Evolutionary conservation across 208 protist genomes (phyloP).

Genomic region (Leishmania tropica): DNA sequence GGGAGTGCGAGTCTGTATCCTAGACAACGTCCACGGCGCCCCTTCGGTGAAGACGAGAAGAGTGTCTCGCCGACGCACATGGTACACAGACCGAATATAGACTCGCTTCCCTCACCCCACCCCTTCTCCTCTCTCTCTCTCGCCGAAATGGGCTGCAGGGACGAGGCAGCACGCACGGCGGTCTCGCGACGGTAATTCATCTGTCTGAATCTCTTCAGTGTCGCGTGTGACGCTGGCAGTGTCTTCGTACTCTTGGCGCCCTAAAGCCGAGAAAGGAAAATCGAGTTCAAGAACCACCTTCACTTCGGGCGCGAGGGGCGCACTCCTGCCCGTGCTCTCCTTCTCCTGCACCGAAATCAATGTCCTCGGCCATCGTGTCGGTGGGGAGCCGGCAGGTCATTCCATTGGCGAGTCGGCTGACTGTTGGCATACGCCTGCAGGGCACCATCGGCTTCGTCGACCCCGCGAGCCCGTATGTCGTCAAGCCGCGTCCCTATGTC

Average conservation of each 20-base stretch:
- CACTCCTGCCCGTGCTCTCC: neutral
- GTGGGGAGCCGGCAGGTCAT: slow-evolving; percentile 47
- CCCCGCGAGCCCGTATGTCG: slow-evolving; percentile 23
- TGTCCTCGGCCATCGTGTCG: slow-evolving; percentile 41
- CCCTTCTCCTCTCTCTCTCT: neutral
- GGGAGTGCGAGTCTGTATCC: neutral
- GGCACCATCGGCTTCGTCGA: slow-evolving; percentile 66
- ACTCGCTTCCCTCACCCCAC: neutral
- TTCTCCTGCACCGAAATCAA: slow-evolving; percentile 4
- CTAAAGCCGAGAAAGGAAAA: neutral
- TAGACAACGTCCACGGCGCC: neutral
- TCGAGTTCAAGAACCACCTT: neutral
- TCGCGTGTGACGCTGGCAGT: neutral
- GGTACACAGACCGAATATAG: neutral
- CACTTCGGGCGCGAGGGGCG: neutral
- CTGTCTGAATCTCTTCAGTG: neutral
- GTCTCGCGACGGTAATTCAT: neutral
- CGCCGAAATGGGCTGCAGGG: neutral
- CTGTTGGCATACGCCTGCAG: slow-evolving; percentile 68
- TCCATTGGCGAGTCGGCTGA: slow-evolving; percentile 39
- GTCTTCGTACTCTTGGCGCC: neutral
- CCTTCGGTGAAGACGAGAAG: neutral
- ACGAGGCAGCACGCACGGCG: neutral
- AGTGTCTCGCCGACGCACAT: neutral
- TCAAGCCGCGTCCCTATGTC: slow-evolving; percentile 77